A percentile compares a stretch with the other conserved stretches of the same genome.
Conservation (phyloP, 441 rosid species). For the Oxalis stricta region DNA sequence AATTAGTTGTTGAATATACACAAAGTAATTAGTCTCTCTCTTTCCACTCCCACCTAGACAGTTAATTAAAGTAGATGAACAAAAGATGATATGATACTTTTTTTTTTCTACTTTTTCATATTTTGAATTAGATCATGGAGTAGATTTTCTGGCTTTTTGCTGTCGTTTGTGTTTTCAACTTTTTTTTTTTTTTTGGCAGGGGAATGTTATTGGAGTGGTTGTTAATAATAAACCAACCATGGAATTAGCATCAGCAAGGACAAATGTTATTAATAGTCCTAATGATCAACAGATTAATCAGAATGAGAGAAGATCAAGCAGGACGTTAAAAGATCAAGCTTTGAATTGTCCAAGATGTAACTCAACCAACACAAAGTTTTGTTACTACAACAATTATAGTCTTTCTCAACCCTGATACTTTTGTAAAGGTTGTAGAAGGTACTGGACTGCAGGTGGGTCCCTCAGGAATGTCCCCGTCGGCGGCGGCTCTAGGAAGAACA, state of each 20-base stretch:
- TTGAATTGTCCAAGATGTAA: slow-evolving; percentile 33
- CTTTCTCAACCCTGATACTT: slow-evolving; percentile 34
- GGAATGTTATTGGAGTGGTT: too few species aligned
- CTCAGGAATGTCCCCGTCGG: slow-evolving; percentile 41
- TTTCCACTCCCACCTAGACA: neutral
- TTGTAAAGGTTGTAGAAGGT: slow-evolving; percentile 35
- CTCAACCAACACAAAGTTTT: slow-evolving; percentile 30
- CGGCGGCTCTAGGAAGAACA: slow-evolving; percentile 37
- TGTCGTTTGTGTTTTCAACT: too few species aligned
- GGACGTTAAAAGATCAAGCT: slow-evolving; percentile 22
- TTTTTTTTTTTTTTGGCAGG: too few species aligned
- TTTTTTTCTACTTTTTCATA: neutral
- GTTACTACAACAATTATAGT: slow-evolving; percentile 37
- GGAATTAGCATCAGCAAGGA: slow-evolving; percentile 20
- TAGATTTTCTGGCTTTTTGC: too few species aligned
- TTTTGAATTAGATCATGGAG: too few species aligned
- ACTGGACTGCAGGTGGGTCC: slow-evolving; percentile 39
- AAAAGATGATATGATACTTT: slow-evolving; percentile 3
- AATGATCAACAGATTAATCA: slow-evolving; percentile 11
- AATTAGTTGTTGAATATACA: slow-evolving; percentile 7
- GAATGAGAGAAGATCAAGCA: slow-evolving; percentile 13
- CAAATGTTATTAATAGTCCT: too few species aligned
- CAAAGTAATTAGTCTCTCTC: neutral
- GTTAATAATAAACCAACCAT: too few species aligned
- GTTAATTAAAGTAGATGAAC: neutral